phyloP scores from a whole-genome alignment of 1,139 yeast species.

The Yamadazyma diospyri region DNA sequence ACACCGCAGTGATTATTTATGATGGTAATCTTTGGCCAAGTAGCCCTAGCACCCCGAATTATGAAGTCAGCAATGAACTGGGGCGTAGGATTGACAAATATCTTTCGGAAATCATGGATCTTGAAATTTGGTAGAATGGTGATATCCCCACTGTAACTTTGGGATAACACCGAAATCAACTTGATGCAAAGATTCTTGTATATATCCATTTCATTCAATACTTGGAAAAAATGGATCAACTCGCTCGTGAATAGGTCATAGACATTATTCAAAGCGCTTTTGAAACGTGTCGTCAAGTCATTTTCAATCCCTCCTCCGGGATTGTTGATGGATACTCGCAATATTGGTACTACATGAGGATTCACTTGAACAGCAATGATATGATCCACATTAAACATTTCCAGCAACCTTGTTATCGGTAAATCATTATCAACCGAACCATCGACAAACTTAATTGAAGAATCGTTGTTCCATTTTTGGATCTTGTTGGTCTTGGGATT shows the following conservation, averaged over 20 bases:
- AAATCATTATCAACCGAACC: constrained; percentile 95
- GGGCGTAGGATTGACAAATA: constrained; percentile 77
- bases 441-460: constrained; percentile 81
- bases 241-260: constrained; percentile 68
- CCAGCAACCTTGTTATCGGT: constrained; percentile 85
- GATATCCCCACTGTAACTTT: constrained; percentile 88
- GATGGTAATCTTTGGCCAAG: constrained; percentile 88
- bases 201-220: constrained; percentile 72
- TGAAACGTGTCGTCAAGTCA: constrained; percentile 53
- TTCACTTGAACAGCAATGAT: constrained; percentile 96
- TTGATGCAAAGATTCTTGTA: constrained; percentile 71
- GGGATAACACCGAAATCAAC: constrained; percentile 70
- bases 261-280: constrained; percentile 50
- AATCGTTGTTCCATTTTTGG: constrained; percentile 77
- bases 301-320: constrained; percentile 71
- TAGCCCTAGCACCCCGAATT: constrained; percentile 81
- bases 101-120: constrained; percentile 53
- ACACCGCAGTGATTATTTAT: constrained; percentile 86
- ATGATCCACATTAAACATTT: constrained; percentile 95
- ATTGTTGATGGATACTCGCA: constrained; percentile 62
- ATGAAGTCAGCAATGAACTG: constrained; percentile 69
- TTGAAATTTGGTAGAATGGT: constrained; percentile 81
- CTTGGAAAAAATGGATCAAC: constrained; percentile 69
- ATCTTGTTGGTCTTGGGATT: constrained; percentile 65
- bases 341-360: constrained; percentile 90